Percentiles rank a stretch among this genome's conserved stretches.
phyloP scores from a whole-genome alignment of 2,329 filamentous ascomycete species.

The Cladobotryum protrusum region DNA sequence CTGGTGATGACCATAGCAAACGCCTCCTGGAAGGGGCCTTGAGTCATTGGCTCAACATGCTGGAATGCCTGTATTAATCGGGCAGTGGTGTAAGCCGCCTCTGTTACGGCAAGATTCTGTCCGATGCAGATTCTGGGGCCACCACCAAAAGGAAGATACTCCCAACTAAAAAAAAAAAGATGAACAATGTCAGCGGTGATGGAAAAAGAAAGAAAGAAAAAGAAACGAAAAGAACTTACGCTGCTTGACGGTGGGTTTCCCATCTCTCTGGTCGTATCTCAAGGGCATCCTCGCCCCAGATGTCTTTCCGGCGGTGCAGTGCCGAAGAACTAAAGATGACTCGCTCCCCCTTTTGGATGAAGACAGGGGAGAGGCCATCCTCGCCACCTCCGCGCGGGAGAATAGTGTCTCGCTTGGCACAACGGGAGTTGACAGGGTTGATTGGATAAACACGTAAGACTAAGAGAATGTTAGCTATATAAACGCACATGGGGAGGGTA shows the following conservation, averaged over 20 bases:
- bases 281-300: constrained; percentile 67
- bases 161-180: constrained; percentile 34
- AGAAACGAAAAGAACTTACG: too few species aligned
- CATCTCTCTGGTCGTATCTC: constrained; percentile 71
- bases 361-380: not conserved
- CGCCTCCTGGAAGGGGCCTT: not conserved
- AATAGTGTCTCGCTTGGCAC: not conserved
- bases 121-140: not conserved
- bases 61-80: not conserved
- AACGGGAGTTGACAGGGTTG: not conserved
- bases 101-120: not conserved
- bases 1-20: not conserved
- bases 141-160: constrained; percentile 31
- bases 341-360: not conserved
- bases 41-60: not conserved
- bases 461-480: not conserved
- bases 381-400: not conserved
- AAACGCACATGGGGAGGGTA: not conserved
- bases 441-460: not conserved
- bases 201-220: too few species aligned
- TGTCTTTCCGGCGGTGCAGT: constrained; percentile 40
- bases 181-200: too few species aligned
- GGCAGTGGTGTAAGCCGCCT: not conserved
- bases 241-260: constrained; percentile 30
- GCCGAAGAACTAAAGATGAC: constrained; percentile 17